These are phyloP conservation scores for Citrus inodora DNA, from an alignment of 345 rosid genomes.

Conservation along the genomic window DNA sequence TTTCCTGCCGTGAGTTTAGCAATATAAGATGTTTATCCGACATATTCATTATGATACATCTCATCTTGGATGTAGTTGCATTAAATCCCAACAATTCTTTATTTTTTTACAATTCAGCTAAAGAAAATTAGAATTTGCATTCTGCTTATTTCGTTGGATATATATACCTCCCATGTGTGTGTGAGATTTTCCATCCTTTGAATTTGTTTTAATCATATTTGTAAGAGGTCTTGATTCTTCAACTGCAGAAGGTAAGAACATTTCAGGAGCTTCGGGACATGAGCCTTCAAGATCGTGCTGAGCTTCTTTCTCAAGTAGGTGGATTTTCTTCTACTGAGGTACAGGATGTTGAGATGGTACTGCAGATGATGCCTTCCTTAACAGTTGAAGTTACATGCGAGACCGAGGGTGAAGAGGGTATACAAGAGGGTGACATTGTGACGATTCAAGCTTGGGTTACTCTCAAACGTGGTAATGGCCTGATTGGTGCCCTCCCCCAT, in stretches of 20 bases:
- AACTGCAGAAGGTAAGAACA: conserved; percentile 83
- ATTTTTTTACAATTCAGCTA: neutral
- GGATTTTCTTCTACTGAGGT: conserved; percentile 72
- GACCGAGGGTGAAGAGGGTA: conserved; percentile 97
- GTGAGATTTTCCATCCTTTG: neutral
- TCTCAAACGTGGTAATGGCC: conserved; percentile 74
- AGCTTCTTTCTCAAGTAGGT: conserved; percentile 68
- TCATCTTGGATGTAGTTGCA: neutral
- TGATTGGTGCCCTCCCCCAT: conserved; percentile 84
- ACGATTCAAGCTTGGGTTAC: conserved; percentile 88
- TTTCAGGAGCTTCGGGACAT: conserved; percentile 81
- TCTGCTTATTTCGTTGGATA: neutral
- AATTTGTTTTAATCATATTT: neutral
- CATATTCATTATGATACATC: too few species aligned
- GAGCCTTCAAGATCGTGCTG: conserved; percentile 67
- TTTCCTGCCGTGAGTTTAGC: neutral
- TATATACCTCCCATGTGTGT: neutral
- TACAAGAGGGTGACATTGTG: conserved; percentile 90
- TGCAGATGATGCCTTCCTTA: conserved; percentile 91
- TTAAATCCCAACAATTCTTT: neutral
- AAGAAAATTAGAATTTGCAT: neutral
- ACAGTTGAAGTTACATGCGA: conserved; percentile 80
- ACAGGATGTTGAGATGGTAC: conserved; percentile 74
- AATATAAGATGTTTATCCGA: neutral
- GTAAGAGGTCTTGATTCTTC: neutral